phyloP scores from a whole-genome alignment of 345 rosid species.

The Acer negundo region DNA sequence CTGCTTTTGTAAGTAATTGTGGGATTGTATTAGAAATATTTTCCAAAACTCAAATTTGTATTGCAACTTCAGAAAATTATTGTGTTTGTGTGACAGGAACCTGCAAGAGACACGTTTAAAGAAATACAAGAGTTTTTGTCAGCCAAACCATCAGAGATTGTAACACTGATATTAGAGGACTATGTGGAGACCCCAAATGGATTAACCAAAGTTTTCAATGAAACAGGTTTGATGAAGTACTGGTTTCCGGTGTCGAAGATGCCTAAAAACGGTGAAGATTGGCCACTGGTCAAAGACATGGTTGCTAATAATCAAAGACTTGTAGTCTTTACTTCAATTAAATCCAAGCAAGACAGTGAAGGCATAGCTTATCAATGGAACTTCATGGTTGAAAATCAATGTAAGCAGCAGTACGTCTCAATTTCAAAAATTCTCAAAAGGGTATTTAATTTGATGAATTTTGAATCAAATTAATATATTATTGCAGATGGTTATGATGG shows the following conservation, averaged over 20 bases:
- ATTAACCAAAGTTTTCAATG: slow-evolving; percentile 48
- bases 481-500: slow-evolving; percentile 49
- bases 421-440: too few species aligned
- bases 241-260: slow-evolving; percentile 56
- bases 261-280: slow-evolving; percentile 52
- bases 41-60: background rate
- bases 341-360: slow-evolving; percentile 46
- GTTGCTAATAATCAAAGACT: slow-evolving; percentile 47
- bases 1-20: slow-evolving; percentile 52
- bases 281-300: slow-evolving; percentile 59
- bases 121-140: slow-evolving; percentile 51
- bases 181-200: slow-evolving; percentile 54
- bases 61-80: background rate
- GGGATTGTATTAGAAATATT: too few species aligned
- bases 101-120: slow-evolving; percentile 48
- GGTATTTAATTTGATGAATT: too few species aligned
- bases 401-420: slow-evolving; percentile 25
- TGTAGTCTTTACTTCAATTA: slow-evolving; percentile 52
- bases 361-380: slow-evolving; percentile 73
- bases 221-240: slow-evolving; percentile 54
- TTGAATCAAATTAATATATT: background rate
- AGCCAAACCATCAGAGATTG: slow-evolving; percentile 52
- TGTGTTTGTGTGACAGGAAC: slow-evolving; percentile 28
- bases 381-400: slow-evolving; percentile 54
- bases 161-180: slow-evolving; percentile 59